Percentiles rank a stretch among this genome's conserved stretches.
Conservation (phyloP, 2,329 filamentous ascomycete genomes). For the Onygenales sp. region DNA sequence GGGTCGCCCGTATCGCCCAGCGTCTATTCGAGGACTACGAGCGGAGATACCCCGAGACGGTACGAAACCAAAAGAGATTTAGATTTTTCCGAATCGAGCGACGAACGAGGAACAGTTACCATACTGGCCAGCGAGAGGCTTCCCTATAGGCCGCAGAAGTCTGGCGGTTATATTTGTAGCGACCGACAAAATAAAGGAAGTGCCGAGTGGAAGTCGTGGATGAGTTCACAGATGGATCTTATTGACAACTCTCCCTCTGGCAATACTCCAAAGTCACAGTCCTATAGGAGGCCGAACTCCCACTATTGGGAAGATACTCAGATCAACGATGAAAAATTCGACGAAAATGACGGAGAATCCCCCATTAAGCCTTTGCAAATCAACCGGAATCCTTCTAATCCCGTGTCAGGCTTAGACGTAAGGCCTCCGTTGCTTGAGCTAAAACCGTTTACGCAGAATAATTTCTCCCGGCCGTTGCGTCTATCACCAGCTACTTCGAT, state of each 20-base stretch:
- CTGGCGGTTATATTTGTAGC: background rate
- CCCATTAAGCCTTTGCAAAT: background rate
- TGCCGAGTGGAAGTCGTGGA: slow-evolving; percentile 17
- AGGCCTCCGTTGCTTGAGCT: slow-evolving; percentile 8
- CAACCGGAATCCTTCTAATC: background rate
- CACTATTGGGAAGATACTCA: slow-evolving; percentile 24
- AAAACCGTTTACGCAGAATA: slow-evolving; percentile 8
- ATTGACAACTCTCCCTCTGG: slow-evolving; percentile 5
- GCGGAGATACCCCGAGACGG: slow-evolving; percentile 14
- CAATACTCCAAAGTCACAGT: background rate
- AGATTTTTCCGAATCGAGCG: slow-evolving; percentile 7
- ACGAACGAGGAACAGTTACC: slow-evolving; percentile 14
- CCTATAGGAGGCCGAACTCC: slow-evolving; percentile 5
- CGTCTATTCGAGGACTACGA: slow-evolving; percentile 24
- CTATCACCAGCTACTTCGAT: slow-evolving; percentile 8
- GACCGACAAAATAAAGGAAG: slow-evolving; percentile 6
- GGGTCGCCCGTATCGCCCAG: slow-evolving; percentile 18
- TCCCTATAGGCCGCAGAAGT: slow-evolving; percentile 5
- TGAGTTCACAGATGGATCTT: slow-evolving; percentile 16
- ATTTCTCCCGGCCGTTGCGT: slow-evolving; percentile 14
- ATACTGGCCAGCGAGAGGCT: slow-evolving; percentile 13
- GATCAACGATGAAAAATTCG: slow-evolving; percentile 11
- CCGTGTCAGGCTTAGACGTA: background rate
- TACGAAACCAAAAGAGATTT: slow-evolving; percentile 2
- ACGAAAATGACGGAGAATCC: background rate